These are phyloP conservation scores for Chaetomium fimeti DNA, from an alignment of 495 filamentous ascomycete species.

Conservation along the genomic window DNA sequence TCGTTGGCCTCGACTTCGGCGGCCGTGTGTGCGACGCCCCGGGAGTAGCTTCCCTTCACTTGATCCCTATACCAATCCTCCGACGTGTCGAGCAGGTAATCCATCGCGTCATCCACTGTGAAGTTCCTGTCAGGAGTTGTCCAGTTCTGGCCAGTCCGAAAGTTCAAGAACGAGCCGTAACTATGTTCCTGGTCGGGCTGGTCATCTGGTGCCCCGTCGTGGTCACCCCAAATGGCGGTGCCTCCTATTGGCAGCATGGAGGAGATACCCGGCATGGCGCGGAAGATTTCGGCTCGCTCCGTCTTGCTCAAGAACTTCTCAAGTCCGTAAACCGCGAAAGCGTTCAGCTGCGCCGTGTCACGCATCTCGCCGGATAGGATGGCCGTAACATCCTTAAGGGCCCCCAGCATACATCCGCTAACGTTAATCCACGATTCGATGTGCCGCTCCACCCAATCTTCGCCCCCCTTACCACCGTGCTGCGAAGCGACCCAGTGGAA, in stretches of 20 bases:
- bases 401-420: slow-evolving; percentile 95
- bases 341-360: slow-evolving; percentile 93
- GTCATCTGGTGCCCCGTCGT: slow-evolving; percentile 88
- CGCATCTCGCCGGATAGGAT: slow-evolving; percentile 96
- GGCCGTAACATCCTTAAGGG: slow-evolving; percentile 86
- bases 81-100: slow-evolving; percentile 71
- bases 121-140: slow-evolving; percentile 66
- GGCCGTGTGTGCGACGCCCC: slow-evolving; percentile 79
- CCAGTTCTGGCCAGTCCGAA: slow-evolving; percentile 60
- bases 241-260: slow-evolving; percentile 98
- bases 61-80: slow-evolving; percentile 83
- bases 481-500: slow-evolving; percentile 93
- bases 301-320: slow-evolving; percentile 91
- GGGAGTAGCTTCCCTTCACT: slow-evolving; percentile 72
- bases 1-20: slow-evolving; percentile 87
- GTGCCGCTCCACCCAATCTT: slow-evolving; percentile 84
- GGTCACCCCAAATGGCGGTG: slow-evolving; percentile 89
- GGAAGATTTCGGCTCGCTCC: slow-evolving; percentile 90
- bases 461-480: slow-evolving; percentile 74
- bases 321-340: slow-evolving; percentile 95
- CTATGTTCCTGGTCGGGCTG: slow-evolving; percentile 63
- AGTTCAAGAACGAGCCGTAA: slow-evolving; percentile 83
- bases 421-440: slow-evolving; percentile 98
- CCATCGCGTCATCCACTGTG: slow-evolving; percentile 72
- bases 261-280: slow-evolving; percentile 93